These are phyloP conservation scores for Solanum hybrid DNA, from an alignment of 305 asterid species.

Conservation along the genomic window DNA sequence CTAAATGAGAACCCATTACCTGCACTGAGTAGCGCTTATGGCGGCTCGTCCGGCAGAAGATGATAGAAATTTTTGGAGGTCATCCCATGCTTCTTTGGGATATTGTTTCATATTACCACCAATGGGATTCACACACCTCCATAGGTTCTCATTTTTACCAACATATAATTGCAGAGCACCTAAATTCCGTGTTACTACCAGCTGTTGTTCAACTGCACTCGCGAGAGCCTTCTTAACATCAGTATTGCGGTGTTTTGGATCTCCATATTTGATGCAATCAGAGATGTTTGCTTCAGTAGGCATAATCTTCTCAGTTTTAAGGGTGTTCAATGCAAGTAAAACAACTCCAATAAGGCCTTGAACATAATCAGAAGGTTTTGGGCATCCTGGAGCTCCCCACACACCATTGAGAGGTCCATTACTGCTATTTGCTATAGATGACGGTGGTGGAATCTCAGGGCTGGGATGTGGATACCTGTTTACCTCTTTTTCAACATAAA, in stretches of 20 bases:
- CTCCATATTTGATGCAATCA: conserved; percentile 71
- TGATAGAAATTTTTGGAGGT: conserved; percentile 60
- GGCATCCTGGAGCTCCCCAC: conserved; percentile 71
- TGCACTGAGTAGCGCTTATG: conserved; percentile 57
- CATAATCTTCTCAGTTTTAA: conserved; percentile 70
- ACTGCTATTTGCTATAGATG: conserved; percentile 33
- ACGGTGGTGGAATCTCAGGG: conserved; percentile 37
- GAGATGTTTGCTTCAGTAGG: conserved; percentile 77
- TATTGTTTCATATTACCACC: conserved; percentile 40
- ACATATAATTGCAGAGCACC: conserved; percentile 58
- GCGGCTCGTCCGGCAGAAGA: conserved; percentile 68
- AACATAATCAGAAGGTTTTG: conserved; percentile 55
- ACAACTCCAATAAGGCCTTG: conserved; percentile 77
- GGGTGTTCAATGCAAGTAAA: conserved; percentile 71
- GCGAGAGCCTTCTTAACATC: conserved; percentile 84
- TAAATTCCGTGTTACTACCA: conserved; percentile 55
- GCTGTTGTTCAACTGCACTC: conserved; percentile 71
- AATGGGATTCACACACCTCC: conserved; percentile 74
- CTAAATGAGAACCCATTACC: conserved; percentile 26
- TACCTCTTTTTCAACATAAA: conserved; percentile 30
- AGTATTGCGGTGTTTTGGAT: conserved; percentile 53
- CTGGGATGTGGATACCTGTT: conserved; percentile 29
- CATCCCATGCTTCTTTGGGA: conserved; percentile 64
- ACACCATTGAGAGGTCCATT: conserved; percentile 31
- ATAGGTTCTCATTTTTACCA: conserved; percentile 65